phyloP scores from a whole-genome alignment of 2,329 filamentous ascomycete species.

The Sphaerostilbella broomeana region DNA sequence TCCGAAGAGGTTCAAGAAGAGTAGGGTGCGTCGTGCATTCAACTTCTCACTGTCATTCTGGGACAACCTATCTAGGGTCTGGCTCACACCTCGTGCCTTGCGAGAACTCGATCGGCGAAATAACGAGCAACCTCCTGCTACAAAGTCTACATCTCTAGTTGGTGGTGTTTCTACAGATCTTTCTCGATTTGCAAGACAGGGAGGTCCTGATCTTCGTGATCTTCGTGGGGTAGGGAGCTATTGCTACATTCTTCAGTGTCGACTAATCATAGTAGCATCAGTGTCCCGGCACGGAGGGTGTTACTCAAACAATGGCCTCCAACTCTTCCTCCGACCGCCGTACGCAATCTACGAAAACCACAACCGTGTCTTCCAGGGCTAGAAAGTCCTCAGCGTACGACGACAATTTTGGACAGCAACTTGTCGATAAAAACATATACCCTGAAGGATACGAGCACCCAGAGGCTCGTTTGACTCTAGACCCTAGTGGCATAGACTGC shows the following conservation, averaged over 20 bases:
- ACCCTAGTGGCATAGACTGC: slow-evolving; percentile 8
- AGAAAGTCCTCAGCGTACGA: slow-evolving; percentile 10
- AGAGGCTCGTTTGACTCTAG: background rate
- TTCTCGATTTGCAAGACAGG: background rate
- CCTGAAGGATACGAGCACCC: slow-evolving; percentile 4
- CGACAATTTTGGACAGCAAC: slow-evolving; percentile 10
- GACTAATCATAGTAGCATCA: background rate
- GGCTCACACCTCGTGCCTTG: too few relatives aligned
- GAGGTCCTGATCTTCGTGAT: background rate
- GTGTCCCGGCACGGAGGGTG: background rate
- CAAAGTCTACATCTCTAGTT: too few relatives aligned
- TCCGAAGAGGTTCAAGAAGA: too few relatives aligned
- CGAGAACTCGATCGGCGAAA: too few relatives aligned
- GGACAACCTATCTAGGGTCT: too few relatives aligned
- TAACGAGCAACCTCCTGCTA: too few relatives aligned
- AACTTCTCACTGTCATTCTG: too few relatives aligned
- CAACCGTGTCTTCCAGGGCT: background rate
- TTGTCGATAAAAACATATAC: slow-evolving; percentile 9
- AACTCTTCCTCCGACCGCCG: background rate
- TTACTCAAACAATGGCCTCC: background rate
- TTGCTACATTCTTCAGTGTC: background rate
- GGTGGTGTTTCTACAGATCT: too few relatives aligned
- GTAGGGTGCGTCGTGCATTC: too few relatives aligned
- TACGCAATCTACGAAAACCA: background rate
- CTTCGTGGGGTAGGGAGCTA: background rate